A percentile compares a stretch with the other conserved stretches of the same genome.
These are phyloP conservation scores for Penicillium digitatum DNA, from an alignment of 2,329 filamentous ascomycete genomes.

Conservation along the genomic window DNA sequence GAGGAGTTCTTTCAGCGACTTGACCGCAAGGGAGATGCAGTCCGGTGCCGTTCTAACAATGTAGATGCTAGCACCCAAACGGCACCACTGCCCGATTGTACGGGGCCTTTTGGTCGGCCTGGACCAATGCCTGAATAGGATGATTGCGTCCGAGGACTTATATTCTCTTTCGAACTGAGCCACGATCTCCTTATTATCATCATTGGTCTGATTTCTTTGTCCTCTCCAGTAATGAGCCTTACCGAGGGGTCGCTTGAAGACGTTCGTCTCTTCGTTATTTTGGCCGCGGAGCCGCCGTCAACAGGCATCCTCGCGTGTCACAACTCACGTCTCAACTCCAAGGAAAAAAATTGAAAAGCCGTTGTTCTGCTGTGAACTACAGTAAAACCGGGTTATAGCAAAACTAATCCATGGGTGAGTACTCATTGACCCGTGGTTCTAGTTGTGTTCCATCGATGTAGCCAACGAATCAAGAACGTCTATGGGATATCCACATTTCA, in stretches of 20 bases:
- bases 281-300: constrained; percentile 4
- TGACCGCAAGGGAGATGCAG: background rate
- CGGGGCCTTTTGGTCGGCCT: background rate
- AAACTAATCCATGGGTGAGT: too few species aligned
- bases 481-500: too few species aligned
- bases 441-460: too few species aligned
- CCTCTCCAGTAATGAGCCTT: background rate
- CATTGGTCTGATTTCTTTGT: background rate
- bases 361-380: background rate
- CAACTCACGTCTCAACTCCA: background rate
- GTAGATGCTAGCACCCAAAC: background rate
- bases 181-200: background rate
- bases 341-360: background rate
- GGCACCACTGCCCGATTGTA: background rate
- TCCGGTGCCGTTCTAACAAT: background rate
- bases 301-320: background rate
- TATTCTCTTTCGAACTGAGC: background rate
- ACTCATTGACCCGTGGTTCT: too few species aligned
- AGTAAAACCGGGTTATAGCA: background rate
- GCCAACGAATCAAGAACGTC: too few species aligned
- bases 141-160: background rate
- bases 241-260: background rate
- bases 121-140: background rate
- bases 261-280: background rate
- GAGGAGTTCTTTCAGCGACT: background rate